These are phyloP conservation scores for Phycomyces blakesleeanus DNA, from an alignment of 192 early-diverging fungal species.

Conservation along the genomic window DNA sequence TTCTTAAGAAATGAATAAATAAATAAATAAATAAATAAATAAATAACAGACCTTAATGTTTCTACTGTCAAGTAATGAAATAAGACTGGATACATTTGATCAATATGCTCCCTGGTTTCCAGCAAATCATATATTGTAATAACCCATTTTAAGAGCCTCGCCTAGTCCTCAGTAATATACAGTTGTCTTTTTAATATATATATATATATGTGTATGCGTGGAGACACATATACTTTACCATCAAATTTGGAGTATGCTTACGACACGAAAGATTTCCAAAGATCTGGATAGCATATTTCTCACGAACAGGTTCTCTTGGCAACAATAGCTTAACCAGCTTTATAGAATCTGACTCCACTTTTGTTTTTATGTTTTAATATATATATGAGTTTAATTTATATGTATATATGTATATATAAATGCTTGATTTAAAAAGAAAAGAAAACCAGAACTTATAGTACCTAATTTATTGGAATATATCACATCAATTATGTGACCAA, in stretches of 20 bases:
- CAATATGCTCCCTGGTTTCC: slow-evolving; percentile 38
- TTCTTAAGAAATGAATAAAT: too few species aligned
- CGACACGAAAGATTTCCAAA: slow-evolving; percentile 16
- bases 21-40: too few species aligned
- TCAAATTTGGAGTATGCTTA: neutral
- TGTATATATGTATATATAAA: too few species aligned
- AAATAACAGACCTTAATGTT: slow-evolving; percentile 34
- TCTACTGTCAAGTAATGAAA: slow-evolving; percentile 49
- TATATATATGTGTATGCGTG: neutral
- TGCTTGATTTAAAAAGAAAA: neutral
- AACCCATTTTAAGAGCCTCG: slow-evolving; percentile 42
- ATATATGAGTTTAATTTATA: neutral
- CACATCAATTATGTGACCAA: neutral
- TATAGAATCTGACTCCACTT: neutral
- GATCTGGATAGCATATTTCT: neutral
- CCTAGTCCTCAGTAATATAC: slow-evolving; percentile 19
- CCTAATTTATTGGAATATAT: neutral
- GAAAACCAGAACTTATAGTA: neutral
- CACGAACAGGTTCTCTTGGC: slow-evolving; percentile 6
- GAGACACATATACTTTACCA: neutral
- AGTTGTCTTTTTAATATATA: slow-evolving; percentile 1
- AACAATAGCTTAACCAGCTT: neutral
- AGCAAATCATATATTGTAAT: slow-evolving; percentile 45
- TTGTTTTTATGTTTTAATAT: neutral
- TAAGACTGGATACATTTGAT: slow-evolving; percentile 44